Percentiles rank a stretch among this genome's conserved stretches.
phyloP scores from a whole-genome alignment of 2,329 filamentous ascomycete genomes.

The Verticillium tricorpus region DNA sequence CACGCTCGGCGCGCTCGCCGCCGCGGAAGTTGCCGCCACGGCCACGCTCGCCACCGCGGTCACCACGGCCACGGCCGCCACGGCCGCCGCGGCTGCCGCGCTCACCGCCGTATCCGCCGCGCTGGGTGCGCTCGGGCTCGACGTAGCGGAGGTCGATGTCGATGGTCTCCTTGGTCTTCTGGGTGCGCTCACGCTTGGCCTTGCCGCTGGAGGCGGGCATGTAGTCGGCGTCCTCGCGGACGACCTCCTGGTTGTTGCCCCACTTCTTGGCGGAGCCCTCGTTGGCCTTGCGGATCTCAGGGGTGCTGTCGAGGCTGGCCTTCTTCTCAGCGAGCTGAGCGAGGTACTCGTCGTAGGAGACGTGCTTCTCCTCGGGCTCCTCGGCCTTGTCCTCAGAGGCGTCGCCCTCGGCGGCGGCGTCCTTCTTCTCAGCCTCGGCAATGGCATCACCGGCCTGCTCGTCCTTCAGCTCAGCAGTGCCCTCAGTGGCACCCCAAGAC shows the following conservation, averaged over 20 bases:
- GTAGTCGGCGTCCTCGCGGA: conserved; percentile 69
- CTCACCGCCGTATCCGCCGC: conserved; percentile 49
- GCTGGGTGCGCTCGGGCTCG: conserved; percentile 59
- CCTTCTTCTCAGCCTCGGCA: conserved; percentile 79
- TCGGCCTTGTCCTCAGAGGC: conserved; percentile 53
- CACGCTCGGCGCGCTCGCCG: conserved; percentile 40
- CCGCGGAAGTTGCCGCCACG: conserved; percentile 31
- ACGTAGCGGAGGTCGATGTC: conserved; percentile 84
- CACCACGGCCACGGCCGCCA: conserved; percentile 39
- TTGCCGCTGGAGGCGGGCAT: conserved; percentile 72
- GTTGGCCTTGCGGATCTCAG: conserved; percentile 83
- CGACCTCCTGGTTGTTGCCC: conserved; percentile 72
- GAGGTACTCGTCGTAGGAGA: conserved; percentile 87
- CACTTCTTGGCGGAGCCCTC: conserved; percentile 95
- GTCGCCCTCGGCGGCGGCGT: conserved; percentile 50
- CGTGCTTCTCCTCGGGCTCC: conserved; percentile 79
- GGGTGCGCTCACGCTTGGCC: conserved; percentile 78
- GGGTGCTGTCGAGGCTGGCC: conserved; percentile 57
- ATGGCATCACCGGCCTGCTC: conserved; percentile 89
- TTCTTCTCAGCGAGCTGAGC: conserved; percentile 71
- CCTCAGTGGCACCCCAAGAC: conserved; percentile 83
- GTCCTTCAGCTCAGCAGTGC: conserved; percentile 80
- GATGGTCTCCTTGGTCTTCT: conserved; percentile 85
- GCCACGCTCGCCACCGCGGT: conserved; percentile 39
- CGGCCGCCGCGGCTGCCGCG: conserved; percentile 48